Evolutionary conservation across 805 yeast genomes (phyloP), one percentile per base, ranked within the genome.

Genomic region (Lachancea fermentati): DNA sequence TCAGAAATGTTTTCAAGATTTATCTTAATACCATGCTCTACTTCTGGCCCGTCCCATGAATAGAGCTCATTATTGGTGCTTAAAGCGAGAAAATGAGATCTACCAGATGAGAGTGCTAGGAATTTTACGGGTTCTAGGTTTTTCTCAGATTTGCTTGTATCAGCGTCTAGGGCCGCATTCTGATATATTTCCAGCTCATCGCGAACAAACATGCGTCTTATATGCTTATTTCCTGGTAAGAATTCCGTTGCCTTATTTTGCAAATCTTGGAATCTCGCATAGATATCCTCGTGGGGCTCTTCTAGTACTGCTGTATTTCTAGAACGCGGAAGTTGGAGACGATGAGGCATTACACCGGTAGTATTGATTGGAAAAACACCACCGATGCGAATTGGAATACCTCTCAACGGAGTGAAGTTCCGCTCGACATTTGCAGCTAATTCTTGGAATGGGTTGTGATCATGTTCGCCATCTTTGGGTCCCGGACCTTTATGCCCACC

Each of bases 21-120:
- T 24, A 80, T 45, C 36, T 50, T 52, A 4, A 76, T 67, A 0
- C 82, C 86, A 37, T 51, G 54, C 7, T 49, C 51, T 6, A 66
- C 66, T 7, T 55, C 62, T 1, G 60, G 50, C 5, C 60, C 57
- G 55, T 81, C 88, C 89, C 89, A 82, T 1, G 77, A 67, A 71
- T 77, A 80, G 1, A 83, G 44, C 4, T 63, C 52, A 17, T 73
- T 69, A 1, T 59, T 34, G 9, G 67, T 60, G 46, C 79, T 84
- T 34, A 81, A 56, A 0, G 80, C 88, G 11, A 81, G 58, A 39
- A 81, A 71, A 56, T 81, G 87, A 19, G 72, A 63, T 46, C 91
- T 60, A 0, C 91, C 91, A 32, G 84, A 72, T 14, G 78, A 67
- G 2, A 81, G 67, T 5, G 75, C 67, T 2, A 70, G 52, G 36